Conservation (phyloP, 164 flowering plant genomes). For the Amborella trichopoda region DNA sequence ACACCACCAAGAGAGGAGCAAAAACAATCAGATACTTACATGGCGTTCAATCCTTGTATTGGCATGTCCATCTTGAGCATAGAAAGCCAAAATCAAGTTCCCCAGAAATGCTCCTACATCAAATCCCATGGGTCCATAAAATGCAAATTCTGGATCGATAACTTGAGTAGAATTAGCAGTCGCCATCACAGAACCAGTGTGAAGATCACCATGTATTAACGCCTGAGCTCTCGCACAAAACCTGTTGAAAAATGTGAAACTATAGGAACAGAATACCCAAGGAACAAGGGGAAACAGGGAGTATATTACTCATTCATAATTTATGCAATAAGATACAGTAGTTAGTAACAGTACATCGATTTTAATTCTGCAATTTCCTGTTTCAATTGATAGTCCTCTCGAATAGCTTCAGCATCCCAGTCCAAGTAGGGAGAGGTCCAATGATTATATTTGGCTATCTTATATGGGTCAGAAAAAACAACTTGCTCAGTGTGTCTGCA, state of each 20-base stretch:
- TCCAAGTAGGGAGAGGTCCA: slow-evolving; percentile 94
- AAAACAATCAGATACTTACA: slow-evolving; percentile 26
- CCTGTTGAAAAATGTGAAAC: slow-evolving; percentile 24
- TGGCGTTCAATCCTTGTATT: slow-evolving; percentile 42
- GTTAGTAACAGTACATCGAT: slow-evolving; percentile 35
- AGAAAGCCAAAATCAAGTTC: slow-evolving; percentile 68
- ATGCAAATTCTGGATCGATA: slow-evolving; percentile 91
- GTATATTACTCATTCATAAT: background rate
- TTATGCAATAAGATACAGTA: background rate
- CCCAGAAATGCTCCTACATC: slow-evolving; percentile 95
- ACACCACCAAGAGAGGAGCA: too few relatives aligned
- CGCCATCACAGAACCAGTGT: slow-evolving; percentile 94
- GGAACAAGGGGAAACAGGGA: slow-evolving; percentile 1
- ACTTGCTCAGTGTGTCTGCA: slow-evolving; percentile 93
- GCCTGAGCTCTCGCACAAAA: slow-evolving; percentile 95
- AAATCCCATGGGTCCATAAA: slow-evolving; percentile 95
- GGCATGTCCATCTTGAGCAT: slow-evolving; percentile 89
- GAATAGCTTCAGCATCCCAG: slow-evolving; percentile 63
- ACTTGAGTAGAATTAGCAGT: slow-evolving; percentile 82
- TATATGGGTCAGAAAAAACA: slow-evolving; percentile 94
- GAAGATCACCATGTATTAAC: slow-evolving; percentile 91
- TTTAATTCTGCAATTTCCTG: slow-evolving; percentile 86
- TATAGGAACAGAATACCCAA: background rate
- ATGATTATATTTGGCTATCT: slow-evolving; percentile 53
- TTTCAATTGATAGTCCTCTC: slow-evolving; percentile 64